Base-by-base conservation (phyloP, 768 basidiomycete genomes). In the Boletus vinaceobasis region DNA sequence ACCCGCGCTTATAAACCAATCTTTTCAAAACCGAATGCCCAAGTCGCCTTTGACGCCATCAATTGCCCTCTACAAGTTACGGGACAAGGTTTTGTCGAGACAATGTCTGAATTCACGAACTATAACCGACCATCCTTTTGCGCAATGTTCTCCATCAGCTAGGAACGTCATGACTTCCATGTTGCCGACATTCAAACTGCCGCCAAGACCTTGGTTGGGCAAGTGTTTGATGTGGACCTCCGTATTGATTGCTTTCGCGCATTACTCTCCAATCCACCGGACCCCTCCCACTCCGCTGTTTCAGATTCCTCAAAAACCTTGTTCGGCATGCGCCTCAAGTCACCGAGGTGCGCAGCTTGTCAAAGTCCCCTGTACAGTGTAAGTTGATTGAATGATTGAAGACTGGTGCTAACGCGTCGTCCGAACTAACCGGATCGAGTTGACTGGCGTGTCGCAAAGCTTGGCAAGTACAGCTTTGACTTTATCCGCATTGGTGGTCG, bases 241-340 rank as follows among this genome's bases (percentile, higher is more conserved):
- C 88, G 97, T 42, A 77, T 82, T 37, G 95, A 96, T 59, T 94
- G 90, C 66, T 87, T 97, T 65, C 84, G 89, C 7, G 83, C 82
- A 11, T 73, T 98, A 19, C 76, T 98, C 4, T 76, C 79, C 59
- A 81, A 87, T 49, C 75, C 81, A 50, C 82, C 93, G 0, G 77
- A 81, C 38, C 77, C 79, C 33, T 78, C 89, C 0, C 75, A 97
- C 26, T 77, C 83, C 15, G 94, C 89, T 8, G 75, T 97, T 31
- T 81, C 45, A 73, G 75, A 15, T 87, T 85, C 62, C 78, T 98
- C 9, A 70, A 74, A 23, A 79, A 71, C 1, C 97, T 93, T 73
- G 76, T 77, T 47, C 71, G 74, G 17, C 81, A 84, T 59, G 88
- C 90, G 0, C 69, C 75, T 11, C 60, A 65, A 13, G 79, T 91